A percentile compares a stretch with the other conserved stretches of the same genome.
Conservation (phyloP, 441 rosid species). For the Capsella rubella region DNA sequence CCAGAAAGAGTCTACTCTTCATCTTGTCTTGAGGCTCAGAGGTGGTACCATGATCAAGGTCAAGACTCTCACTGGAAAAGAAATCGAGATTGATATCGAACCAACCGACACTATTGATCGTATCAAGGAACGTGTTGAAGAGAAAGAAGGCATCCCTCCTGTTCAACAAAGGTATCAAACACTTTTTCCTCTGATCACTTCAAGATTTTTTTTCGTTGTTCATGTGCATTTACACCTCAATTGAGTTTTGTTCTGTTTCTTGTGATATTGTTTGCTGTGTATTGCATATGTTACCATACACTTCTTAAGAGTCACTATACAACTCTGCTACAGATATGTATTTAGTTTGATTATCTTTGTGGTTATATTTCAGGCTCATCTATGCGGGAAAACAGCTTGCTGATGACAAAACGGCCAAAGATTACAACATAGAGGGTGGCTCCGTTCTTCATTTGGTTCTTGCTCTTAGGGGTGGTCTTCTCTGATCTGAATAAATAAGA, state of each 20-base stretch:
- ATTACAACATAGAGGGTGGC: slow-evolving; percentile 94
- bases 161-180: slow-evolving; percentile 82
- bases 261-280: neutral
- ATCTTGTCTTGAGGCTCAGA: slow-evolving; percentile 88
- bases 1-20: slow-evolving; percentile 94
- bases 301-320: neutral
- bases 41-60: slow-evolving; percentile 99
- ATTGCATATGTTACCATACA: neutral
- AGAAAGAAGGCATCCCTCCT: slow-evolving; percentile 98
- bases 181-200: slow-evolving; percentile 6
- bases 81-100: slow-evolving; percentile 93
- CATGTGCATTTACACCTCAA: neutral
- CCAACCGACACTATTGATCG: slow-evolving; percentile 93
- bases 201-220: neutral
- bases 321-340: neutral
- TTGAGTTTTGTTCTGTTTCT: neutral
- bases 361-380: slow-evolving; percentile 68
- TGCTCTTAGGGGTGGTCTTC: slow-evolving; percentile 83
- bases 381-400: slow-evolving; percentile 96
- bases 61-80: slow-evolving; percentile 93
- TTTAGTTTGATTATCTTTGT: neutral
- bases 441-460: slow-evolving; percentile 98
- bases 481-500: slow-evolving; percentile 27
- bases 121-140: slow-evolving; percentile 97
- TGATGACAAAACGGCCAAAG: slow-evolving; percentile 94